A percentile compares a stretch with the other conserved stretches of the same genome.
Evolutionary conservation across 1,284 basidiomycete species (phyloP).

Genomic region (Austroboletus rostrupii): DNA sequence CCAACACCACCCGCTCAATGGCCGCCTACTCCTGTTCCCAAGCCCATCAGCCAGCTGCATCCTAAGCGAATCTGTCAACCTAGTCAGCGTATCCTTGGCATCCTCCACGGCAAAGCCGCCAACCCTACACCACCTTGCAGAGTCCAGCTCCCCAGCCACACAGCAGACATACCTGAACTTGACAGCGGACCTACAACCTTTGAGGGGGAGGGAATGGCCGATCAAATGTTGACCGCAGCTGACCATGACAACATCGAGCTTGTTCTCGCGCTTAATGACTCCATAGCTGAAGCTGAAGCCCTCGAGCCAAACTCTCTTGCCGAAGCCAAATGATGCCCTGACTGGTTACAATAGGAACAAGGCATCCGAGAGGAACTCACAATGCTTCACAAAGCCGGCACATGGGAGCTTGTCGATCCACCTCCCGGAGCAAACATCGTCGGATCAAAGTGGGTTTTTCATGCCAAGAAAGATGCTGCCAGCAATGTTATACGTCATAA

Average conservation of each 20-base stretch:
- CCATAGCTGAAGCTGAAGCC: not conserved
- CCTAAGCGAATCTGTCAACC: not conserved
- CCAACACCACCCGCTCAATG: too few species aligned
- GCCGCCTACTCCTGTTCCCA: too few species aligned
- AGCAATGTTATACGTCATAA: slow-evolving; percentile 33
- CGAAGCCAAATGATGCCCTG: not conserved
- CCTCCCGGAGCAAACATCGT: slow-evolving; percentile 9
- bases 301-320: not conserved
- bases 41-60: too few species aligned
- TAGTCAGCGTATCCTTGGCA: not conserved
- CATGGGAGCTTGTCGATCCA: slow-evolving; percentile 8
- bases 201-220: not conserved
- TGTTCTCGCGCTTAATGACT: too few species aligned
- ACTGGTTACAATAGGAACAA: slow-evolving; percentile 10
- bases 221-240: not conserved
- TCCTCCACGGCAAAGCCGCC: not conserved
- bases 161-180: not conserved
- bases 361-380: slow-evolving; percentile 4
- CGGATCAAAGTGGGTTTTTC: slow-evolving; percentile 35
- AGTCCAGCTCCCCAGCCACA: not conserved
- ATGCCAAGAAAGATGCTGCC: slow-evolving; percentile 27
- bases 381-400: slow-evolving; percentile 1
- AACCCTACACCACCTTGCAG: not conserved
- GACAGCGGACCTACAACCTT: too few species aligned
- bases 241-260: too few species aligned